Evolutionary conservation across 352 stramenopile species (phyloP).

Genomic region (Pythium monospermum): DNA sequence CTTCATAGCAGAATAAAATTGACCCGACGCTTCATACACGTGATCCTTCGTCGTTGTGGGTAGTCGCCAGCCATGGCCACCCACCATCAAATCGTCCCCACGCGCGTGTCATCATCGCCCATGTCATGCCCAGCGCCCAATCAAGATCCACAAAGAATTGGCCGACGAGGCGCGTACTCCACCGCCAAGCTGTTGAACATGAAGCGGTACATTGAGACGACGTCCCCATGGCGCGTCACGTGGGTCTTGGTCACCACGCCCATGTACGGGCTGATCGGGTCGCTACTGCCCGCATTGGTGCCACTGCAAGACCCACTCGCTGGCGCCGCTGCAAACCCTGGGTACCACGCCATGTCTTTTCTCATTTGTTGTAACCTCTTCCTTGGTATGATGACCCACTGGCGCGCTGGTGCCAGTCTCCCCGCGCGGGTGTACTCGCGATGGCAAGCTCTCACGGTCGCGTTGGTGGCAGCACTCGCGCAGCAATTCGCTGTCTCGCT

Average conservation of each 20-base stretch:
- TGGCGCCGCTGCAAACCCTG: neutral
- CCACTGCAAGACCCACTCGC: neutral
- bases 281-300: constrained; percentile 6
- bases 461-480: neutral
- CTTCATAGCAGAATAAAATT: no score
- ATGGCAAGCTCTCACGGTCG: neutral
- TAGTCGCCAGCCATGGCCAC: no score
- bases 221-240: neutral
- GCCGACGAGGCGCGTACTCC: constrained; percentile 14
- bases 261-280: neutral
- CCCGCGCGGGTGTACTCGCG: constrained; percentile 5
- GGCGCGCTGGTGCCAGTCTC: neutral
- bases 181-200: constrained; percentile 10
- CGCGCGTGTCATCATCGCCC: no score
- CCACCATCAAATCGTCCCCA: no score
- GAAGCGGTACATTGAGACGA: neutral
- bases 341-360: neutral
- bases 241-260: constrained; percentile 10
- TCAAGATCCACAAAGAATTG: neutral
- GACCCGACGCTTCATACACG: no score
- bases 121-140: no score
- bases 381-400: constrained; percentile 9
- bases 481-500: neutral
- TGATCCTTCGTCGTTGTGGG: no score
- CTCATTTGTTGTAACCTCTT: neutral